Conservation (phyloP, 1,284 basidiomycete genomes). For the Psilocybe mexicana region DNA sequence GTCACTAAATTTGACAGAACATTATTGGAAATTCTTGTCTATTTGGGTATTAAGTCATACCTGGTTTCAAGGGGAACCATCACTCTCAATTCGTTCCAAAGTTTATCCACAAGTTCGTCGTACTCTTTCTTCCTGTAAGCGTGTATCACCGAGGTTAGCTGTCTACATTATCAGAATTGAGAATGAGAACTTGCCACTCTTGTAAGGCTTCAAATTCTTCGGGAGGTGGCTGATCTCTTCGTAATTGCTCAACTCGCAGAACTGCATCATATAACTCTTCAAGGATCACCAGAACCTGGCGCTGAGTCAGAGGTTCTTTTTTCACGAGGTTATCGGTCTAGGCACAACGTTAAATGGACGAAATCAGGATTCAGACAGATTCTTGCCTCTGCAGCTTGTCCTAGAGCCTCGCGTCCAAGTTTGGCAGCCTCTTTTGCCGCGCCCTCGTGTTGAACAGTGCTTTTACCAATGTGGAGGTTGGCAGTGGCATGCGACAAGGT, state of each 20-base stretch:
- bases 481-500: constrained; percentile 48
- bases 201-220: constrained; percentile 56
- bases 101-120: constrained; percentile 60
- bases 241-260: constrained; percentile 84
- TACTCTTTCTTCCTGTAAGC: constrained; percentile 58
- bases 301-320: constrained; percentile 74
- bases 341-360: neutral
- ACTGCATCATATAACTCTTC: constrained; percentile 89
- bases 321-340: constrained; percentile 58
- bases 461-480: constrained; percentile 59
- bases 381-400: constrained; percentile 52
- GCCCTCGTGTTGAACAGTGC: constrained; percentile 46
- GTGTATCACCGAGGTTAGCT: too few species aligned
- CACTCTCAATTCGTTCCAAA: constrained; percentile 86
- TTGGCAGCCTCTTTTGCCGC: constrained; percentile 72
- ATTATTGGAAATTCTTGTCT: constrained; percentile 8
- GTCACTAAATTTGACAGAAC: constrained; percentile 49
- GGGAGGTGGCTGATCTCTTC: constrained; percentile 72
- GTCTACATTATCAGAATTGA: too few species aligned
- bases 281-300: constrained; percentile 78
- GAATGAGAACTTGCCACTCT: constrained; percentile 51
- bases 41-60: constrained; percentile 29
- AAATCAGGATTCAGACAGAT: neutral
- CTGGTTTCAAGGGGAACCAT: constrained; percentile 92
- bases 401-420: constrained; percentile 67